Conservation (phyloP, 2,329 filamentous ascomycete species). For the Rugonectria rugulosa region DNA sequence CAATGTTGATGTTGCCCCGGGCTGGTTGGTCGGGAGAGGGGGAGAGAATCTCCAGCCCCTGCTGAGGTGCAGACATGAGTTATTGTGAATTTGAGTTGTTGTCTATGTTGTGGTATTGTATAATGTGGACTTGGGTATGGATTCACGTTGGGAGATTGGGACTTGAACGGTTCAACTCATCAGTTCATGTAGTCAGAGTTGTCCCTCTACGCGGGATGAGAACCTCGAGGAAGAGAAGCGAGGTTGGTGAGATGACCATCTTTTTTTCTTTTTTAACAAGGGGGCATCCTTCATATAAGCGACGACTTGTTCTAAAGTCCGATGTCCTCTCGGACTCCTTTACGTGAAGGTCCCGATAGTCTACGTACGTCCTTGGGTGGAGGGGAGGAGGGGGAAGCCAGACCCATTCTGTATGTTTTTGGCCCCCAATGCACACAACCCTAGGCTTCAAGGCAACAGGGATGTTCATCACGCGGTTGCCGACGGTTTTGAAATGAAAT, state of each 20-base stretch:
- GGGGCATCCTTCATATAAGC: too few relatives aligned
- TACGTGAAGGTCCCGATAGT: too few relatives aligned
- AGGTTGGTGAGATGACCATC: neutral
- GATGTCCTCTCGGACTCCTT: too few relatives aligned
- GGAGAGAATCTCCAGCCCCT: slow-evolving; percentile 8
- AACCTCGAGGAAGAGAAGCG: neutral
- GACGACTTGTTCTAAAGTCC: too few relatives aligned
- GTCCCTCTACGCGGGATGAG: neutral
- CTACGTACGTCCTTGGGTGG: too few relatives aligned
- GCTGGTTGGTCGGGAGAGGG: slow-evolving; percentile 1
- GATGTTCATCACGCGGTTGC: slow-evolving; percentile 5
- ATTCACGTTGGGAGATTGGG: neutral
- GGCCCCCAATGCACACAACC: slow-evolving; percentile 5
- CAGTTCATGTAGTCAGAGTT: neutral
- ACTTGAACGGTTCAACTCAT: too few relatives aligned
- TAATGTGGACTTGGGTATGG: neutral
- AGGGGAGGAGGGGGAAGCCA: neutral
- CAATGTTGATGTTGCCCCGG: slow-evolving; percentile 8
- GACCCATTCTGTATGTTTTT: neutral
- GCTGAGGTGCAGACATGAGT: slow-evolving; percentile 9
- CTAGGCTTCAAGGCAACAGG: neutral
- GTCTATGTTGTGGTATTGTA: too few relatives aligned
- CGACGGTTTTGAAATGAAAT: too few relatives aligned
- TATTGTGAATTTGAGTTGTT: neutral
- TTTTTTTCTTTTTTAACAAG: too few relatives aligned